phyloP scores from a whole-genome alignment of 2,329 filamentous ascomycete genomes.

The Aspergillus eucalypticola region DNA sequence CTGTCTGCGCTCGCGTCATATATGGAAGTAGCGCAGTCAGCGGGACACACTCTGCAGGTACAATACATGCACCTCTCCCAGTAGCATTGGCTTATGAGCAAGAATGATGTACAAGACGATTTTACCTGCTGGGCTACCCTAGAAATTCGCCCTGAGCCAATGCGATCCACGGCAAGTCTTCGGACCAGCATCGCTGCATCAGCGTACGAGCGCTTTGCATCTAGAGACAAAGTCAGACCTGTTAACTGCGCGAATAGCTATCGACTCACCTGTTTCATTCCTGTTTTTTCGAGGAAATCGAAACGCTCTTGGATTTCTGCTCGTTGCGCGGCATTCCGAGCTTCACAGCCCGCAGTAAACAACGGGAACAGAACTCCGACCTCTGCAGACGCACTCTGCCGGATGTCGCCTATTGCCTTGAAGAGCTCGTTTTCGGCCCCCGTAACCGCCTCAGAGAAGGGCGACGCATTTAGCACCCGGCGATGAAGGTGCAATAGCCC shows the following conservation, averaged over 20 bases:
- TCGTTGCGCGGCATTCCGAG: constrained; percentile 57
- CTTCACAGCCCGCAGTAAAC: constrained; percentile 80
- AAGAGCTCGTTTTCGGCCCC: constrained; percentile 65
- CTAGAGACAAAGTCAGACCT: constrained; percentile 21
- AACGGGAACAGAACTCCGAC: constrained; percentile 76
- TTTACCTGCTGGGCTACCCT: constrained; percentile 25
- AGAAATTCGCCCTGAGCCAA: constrained; percentile 43
- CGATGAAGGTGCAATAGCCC: constrained; percentile 74
- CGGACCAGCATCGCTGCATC: constrained; percentile 44
- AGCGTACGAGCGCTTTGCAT: constrained; percentile 43
- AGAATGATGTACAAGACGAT: not conserved
- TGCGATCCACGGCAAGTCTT: constrained; percentile 40
- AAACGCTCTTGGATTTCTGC: constrained; percentile 66
- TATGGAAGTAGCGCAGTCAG: not conserved
- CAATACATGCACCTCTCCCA: not conserved
- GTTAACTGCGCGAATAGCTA: not conserved
- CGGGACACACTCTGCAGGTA: not conserved
- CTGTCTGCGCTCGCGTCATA: not conserved
- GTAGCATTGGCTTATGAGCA: not conserved
- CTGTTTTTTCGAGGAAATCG: constrained; percentile 67
- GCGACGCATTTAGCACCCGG: constrained; percentile 65
- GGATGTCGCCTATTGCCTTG: constrained; percentile 61
- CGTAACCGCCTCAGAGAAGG: constrained; percentile 62
- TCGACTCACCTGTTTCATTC: constrained; percentile 69
- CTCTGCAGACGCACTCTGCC: constrained; percentile 69